Evolutionary conservation across 176 grass and related monocot genomes (phyloP).

Genomic region (Alopecurus myosuroides): DNA sequence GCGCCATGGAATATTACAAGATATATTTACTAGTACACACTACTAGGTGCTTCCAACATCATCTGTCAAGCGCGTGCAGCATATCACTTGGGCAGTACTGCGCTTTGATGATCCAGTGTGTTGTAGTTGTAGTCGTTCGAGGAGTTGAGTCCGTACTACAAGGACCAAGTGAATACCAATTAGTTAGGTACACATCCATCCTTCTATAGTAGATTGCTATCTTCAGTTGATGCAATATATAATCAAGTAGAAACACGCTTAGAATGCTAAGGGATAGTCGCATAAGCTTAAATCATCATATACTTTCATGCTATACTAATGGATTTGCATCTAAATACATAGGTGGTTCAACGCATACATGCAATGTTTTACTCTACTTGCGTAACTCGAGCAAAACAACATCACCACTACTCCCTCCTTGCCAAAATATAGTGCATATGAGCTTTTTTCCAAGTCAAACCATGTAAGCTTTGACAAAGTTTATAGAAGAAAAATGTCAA

Average conservation of each 20-base stretch:
- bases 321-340: not conserved
- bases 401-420: not conserved
- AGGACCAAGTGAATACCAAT: not conserved
- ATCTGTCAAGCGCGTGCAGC: not conserved
- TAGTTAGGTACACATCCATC: not conserved
- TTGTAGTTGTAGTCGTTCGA: conserved; percentile 23
- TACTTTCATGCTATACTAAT: not conserved
- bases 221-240: not conserved
- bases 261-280: not conserved
- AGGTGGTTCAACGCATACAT: not conserved
- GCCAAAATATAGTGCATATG: no score
- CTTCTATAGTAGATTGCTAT: not conserved
- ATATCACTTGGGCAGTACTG: conserved; percentile 9
- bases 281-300: not conserved
- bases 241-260: not conserved
- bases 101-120: conserved; percentile 28
- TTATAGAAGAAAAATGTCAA: no score
- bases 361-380: not conserved
- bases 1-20: not conserved
- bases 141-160: conserved; percentile 42
- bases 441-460: no score
- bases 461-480: no score
- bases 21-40: not conserved
- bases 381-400: not conserved
- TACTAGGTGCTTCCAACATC: conserved; percentile 6